Conservation (phyloP, 1,139 yeast genomes). For the Hyphopichia wangnamkhiaoensis region DNA sequence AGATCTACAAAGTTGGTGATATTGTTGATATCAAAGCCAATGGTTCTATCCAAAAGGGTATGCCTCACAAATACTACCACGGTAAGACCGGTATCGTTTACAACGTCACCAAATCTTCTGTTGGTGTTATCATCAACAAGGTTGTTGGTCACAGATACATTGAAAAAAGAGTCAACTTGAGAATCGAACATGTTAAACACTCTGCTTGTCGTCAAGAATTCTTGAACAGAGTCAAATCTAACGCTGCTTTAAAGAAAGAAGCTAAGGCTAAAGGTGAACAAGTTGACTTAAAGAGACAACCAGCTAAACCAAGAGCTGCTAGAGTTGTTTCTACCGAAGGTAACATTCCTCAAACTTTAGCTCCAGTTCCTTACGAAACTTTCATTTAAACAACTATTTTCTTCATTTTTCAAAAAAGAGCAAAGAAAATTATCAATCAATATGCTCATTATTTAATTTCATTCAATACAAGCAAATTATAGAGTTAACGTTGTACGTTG, state of each 20-base stretch:
- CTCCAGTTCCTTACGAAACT: slow-evolving; percentile 99
- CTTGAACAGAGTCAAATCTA: slow-evolving; percentile 95
- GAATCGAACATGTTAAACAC: slow-evolving; percentile 99
- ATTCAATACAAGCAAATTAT: no score
- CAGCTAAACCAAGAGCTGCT: slow-evolving; percentile 95
- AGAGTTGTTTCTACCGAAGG: slow-evolving; percentile 76
- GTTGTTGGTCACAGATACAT: slow-evolving; percentile 98
- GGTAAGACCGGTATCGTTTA: slow-evolving; percentile 99
- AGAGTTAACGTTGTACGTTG: no score
- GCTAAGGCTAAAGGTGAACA: slow-evolving; percentile 95
- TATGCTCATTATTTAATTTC: no score
- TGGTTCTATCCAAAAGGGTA: slow-evolving; percentile 99
- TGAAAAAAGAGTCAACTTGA: slow-evolving; percentile 97
- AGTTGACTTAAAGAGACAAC: slow-evolving; percentile 95
- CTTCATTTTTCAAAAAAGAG: no score
- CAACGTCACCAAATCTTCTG: slow-evolving; percentile 98
- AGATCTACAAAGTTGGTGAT: slow-evolving; percentile 98
- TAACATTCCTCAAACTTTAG: slow-evolving; percentile 93
- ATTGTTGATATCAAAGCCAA: slow-evolving; percentile 99
- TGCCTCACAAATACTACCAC: slow-evolving; percentile 99
- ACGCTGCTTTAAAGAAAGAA: slow-evolving; percentile 90
- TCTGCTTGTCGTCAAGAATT: slow-evolving; percentile 99
- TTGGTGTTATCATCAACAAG: slow-evolving; percentile 98
- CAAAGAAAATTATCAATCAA: no score
- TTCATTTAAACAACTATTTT: slow-evolving; percentile 72